Conservation (phyloP, 345 rosid species). For the Leavenworthia alabamica region DNA sequence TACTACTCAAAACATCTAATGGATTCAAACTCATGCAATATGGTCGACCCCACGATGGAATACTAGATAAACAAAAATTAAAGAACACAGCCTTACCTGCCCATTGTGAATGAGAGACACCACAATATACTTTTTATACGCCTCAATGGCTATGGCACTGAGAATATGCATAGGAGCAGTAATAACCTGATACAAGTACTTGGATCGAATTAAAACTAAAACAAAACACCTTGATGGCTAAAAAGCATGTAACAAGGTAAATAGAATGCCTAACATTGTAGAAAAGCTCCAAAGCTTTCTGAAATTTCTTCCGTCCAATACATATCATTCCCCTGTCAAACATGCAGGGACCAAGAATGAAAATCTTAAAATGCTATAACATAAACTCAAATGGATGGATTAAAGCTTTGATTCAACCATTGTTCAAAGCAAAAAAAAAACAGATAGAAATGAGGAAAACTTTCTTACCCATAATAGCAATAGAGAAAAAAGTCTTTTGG, state of each 20-base stretch:
- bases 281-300: constrained; percentile 87
- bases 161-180: constrained; percentile 79
- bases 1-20: constrained; percentile 8
- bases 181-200: constrained; percentile 53
- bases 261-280: constrained; percentile 46
- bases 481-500: constrained; percentile 87
- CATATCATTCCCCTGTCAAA: constrained; percentile 85
- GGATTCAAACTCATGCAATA: neutral
- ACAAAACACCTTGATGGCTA: neutral
- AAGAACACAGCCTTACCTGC: constrained; percentile 43
- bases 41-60: neutral
- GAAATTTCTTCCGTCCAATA: constrained; percentile 73
- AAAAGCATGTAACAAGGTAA: constrained; percentile 2
- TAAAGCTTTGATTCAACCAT: neutral
- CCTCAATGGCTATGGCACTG: constrained; percentile 88
- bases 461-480: constrained; percentile 82
- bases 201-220: constrained; percentile 7
- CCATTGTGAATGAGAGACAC: constrained; percentile 82
- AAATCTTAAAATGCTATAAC: neutral
- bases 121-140: constrained; percentile 79
- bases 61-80: neutral
- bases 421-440: neutral
- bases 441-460: constrained; percentile 13
- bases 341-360: constrained; percentile 1
- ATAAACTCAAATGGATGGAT: neutral